A percentile compares a stretch with the other conserved stretches of the same genome.
phyloP scores from a whole-genome alignment of 2,329 filamentous ascomycete genomes.

The Microdochium paspali region DNA sequence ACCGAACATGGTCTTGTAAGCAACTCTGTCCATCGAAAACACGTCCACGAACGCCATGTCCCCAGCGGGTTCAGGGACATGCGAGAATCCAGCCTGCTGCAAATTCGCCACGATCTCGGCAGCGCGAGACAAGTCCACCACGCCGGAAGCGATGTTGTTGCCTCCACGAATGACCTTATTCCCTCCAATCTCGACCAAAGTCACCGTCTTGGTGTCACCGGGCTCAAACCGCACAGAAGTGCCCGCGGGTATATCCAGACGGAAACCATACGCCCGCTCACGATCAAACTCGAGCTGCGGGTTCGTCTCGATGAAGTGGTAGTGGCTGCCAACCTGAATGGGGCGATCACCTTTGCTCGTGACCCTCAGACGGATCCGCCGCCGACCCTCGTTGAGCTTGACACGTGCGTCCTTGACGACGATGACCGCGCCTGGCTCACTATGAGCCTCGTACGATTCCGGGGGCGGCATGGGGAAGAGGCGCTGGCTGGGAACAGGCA shows the following conservation, averaged over 20 bases:
- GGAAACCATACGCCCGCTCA: slow-evolving; percentile 68
- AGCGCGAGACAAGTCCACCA: slow-evolving; percentile 52
- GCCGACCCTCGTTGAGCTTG: slow-evolving; percentile 62
- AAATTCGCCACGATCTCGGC: slow-evolving; percentile 60
- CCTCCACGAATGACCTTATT: slow-evolving; percentile 73
- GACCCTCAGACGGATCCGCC: slow-evolving; percentile 64
- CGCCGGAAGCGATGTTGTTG: slow-evolving; percentile 68
- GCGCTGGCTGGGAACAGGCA: slow-evolving; percentile 64
- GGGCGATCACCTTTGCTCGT: slow-evolving; percentile 83
- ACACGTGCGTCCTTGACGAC: slow-evolving; percentile 59
- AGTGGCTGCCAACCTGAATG: slow-evolving; percentile 89
- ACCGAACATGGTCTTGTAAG: slow-evolving; percentile 85
- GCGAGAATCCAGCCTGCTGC: slow-evolving; percentile 67
- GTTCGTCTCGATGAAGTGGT: slow-evolving; percentile 95
- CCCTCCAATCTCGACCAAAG: slow-evolving; percentile 80
- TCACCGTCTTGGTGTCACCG: slow-evolving; percentile 84
- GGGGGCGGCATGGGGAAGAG: slow-evolving; percentile 58
- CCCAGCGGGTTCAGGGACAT: slow-evolving; percentile 56
- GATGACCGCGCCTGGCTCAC: slow-evolving; percentile 72
- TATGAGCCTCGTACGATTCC: slow-evolving; percentile 55
- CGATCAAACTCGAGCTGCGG: slow-evolving; percentile 85
- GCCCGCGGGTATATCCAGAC: slow-evolving; percentile 82
- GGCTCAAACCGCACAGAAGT: slow-evolving; percentile 92
- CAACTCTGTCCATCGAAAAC: slow-evolving; percentile 64
- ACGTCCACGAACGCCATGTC: slow-evolving; percentile 39